Conservation (phyloP, 2,329 filamentous ascomycete genomes). For the Fusarium sp. region DNA sequence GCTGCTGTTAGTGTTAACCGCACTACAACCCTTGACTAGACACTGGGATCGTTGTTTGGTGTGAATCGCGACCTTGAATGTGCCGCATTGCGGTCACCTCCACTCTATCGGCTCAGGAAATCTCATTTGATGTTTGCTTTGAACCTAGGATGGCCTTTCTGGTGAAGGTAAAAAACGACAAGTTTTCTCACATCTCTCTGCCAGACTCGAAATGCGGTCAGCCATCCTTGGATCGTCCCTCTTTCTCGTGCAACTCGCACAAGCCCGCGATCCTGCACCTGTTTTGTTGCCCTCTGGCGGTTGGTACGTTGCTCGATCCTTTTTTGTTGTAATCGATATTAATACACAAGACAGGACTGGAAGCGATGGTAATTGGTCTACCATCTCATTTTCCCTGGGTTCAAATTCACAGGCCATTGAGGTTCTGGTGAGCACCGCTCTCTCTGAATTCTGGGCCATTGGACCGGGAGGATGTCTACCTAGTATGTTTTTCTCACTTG, state of each 20-base stretch:
- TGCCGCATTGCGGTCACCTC: conserved; percentile 10
- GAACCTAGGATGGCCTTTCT: not conserved
- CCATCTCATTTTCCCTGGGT: conserved; percentile 65
- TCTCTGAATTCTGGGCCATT: conserved; percentile 77
- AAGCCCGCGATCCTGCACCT: conserved; percentile 32
- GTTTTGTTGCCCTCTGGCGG: conserved; percentile 30
- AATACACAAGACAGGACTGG: conserved; percentile 58
- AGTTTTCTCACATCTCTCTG: not conserved
- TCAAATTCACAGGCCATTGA: conserved; percentile 47
- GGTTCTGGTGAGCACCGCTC: conserved; percentile 67
- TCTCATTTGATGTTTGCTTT: conserved; percentile 5
- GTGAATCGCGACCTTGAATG: conserved; percentile 1
- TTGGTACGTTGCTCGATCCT: conserved; percentile 26
- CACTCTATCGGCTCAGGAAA: not conserved
- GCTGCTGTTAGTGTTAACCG: not conserved
- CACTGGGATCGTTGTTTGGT: not conserved
- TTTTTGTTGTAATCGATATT: not conserved
- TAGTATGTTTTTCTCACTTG: conserved; percentile 49
- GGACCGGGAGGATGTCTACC: conserved; percentile 63
- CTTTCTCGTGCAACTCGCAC: conserved; percentile 22
- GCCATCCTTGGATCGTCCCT: conserved; percentile 22
- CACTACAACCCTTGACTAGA: not conserved
- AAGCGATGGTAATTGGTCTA: conserved; percentile 76
- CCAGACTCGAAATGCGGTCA: conserved; percentile 24
- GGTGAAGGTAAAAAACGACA: not conserved